Conservation (phyloP, 345 rosid species). For the Excoecaria agallocha region DNA sequence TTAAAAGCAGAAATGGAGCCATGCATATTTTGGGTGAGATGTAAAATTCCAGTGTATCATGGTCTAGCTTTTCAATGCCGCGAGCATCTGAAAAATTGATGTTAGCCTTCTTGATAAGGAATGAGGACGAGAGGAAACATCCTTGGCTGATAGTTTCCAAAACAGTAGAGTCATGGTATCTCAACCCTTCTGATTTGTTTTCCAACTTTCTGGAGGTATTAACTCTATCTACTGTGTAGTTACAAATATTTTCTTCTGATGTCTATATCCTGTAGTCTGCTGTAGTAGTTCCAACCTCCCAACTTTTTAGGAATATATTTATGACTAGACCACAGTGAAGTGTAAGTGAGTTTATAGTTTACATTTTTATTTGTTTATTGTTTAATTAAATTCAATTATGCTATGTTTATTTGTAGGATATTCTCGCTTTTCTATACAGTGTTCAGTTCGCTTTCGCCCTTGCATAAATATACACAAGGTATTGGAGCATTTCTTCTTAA, state of each 20-base stretch:
- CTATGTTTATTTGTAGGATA: conserved; percentile 33
- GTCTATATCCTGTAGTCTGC: too few species aligned
- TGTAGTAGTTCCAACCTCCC: too few species aligned
- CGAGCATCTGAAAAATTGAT: neutral
- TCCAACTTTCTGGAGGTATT: neutral
- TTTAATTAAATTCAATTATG: too few species aligned
- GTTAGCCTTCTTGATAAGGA: neutral
- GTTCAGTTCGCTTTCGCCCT: conserved; percentile 78
- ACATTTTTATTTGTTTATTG: too few species aligned
- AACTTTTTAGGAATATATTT: too few species aligned
- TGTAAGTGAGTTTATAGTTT: too few species aligned
- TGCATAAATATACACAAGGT: conserved; percentile 95
- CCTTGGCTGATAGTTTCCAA: neutral
- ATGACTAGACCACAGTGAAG: too few species aligned
- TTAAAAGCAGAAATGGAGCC: neutral
- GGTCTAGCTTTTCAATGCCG: too few species aligned
- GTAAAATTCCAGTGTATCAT: neutral
- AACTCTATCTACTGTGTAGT: neutral
- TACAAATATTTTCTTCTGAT: too few species aligned
- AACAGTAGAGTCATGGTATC: neutral
- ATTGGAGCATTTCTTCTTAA: conserved; percentile 1
- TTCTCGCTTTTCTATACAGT: conserved; percentile 33
- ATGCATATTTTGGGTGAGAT: neutral
- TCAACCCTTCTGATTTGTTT: neutral
- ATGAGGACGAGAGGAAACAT: neutral